These are phyloP conservation scores for Uronychia setigera DNA, from an alignment of 73 alveolate species.

Conservation along the genomic window DNA sequence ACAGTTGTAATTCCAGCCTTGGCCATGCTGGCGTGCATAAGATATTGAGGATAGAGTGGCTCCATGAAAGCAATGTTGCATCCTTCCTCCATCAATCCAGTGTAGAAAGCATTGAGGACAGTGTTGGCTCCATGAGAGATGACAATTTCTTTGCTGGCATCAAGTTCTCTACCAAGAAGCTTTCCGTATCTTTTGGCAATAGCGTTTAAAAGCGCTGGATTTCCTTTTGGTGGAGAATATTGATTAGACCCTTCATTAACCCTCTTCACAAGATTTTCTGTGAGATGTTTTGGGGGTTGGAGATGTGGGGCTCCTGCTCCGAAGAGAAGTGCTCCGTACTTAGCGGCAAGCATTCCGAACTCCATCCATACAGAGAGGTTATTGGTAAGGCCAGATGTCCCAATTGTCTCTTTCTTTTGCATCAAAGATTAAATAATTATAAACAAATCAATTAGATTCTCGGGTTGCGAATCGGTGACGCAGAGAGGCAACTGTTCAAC, in stretches of 20 bases:
- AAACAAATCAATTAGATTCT: too few relatives aligned
- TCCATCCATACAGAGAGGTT: slow-evolving; percentile 68
- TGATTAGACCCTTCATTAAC: slow-evolving; percentile 60
- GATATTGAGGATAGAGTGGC: slow-evolving; percentile 75
- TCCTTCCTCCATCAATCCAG: slow-evolving; percentile 33
- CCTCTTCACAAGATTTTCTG: slow-evolving; percentile 39
- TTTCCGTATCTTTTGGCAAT: slow-evolving; percentile 54
- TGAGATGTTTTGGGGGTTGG: slow-evolving; percentile 64
- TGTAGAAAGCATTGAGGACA: slow-evolving; percentile 58
- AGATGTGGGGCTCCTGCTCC: slow-evolving; percentile 80
- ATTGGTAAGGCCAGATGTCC: background rate
- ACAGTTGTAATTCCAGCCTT: slow-evolving; percentile 38
- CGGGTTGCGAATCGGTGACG: too few relatives aligned
- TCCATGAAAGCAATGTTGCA: slow-evolving; percentile 63
- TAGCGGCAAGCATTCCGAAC: slow-evolving; percentile 49
- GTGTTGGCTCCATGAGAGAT: slow-evolving; percentile 78
- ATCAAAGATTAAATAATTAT: too few relatives aligned
- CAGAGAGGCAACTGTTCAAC: too few relatives aligned
- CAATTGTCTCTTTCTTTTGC: background rate
- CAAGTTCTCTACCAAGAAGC: slow-evolving; percentile 30
- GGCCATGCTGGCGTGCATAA: slow-evolving; percentile 64
- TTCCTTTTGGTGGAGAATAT: slow-evolving; percentile 62
- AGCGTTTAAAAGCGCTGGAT: slow-evolving; percentile 27
- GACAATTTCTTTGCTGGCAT: slow-evolving; percentile 58
- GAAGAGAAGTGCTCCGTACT: slow-evolving; percentile 48